A percentile compares a stretch with the other conserved stretches of the same genome.
Conservation (phyloP, 345 rosid species). For the Syzygium aromaticum region DNA sequence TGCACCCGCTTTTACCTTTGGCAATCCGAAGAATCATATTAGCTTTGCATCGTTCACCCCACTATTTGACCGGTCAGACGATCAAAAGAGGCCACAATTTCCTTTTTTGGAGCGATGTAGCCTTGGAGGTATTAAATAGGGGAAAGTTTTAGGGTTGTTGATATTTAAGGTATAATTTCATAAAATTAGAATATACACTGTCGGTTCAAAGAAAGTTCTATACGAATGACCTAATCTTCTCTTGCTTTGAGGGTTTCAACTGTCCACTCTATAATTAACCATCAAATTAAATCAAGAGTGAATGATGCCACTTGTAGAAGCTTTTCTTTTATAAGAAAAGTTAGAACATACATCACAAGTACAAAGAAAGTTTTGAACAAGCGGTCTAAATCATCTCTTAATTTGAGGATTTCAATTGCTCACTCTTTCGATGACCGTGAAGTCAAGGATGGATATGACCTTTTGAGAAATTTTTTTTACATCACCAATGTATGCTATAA, state of each 20-base stretch:
- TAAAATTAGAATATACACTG: background rate
- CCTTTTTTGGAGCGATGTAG: background rate
- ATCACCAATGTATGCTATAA: background rate
- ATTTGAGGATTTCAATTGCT: background rate
- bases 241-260: background rate
- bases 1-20: background rate
- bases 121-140: background rate
- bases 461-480: background rate
- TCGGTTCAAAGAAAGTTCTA: background rate
- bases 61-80: background rate
- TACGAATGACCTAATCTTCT: background rate
- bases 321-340: background rate
- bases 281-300: background rate
- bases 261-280: background rate
- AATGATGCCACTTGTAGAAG: background rate
- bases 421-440: background rate
- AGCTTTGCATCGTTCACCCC: background rate
- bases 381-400: background rate
- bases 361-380: background rate
- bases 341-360: background rate
- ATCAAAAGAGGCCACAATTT: background rate
- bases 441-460: background rate
- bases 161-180: background rate
- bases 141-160: background rate
- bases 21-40: background rate